These are phyloP conservation scores for Malus hybrid DNA, from an alignment of 331 rosid species.

Conservation along the genomic window DNA sequence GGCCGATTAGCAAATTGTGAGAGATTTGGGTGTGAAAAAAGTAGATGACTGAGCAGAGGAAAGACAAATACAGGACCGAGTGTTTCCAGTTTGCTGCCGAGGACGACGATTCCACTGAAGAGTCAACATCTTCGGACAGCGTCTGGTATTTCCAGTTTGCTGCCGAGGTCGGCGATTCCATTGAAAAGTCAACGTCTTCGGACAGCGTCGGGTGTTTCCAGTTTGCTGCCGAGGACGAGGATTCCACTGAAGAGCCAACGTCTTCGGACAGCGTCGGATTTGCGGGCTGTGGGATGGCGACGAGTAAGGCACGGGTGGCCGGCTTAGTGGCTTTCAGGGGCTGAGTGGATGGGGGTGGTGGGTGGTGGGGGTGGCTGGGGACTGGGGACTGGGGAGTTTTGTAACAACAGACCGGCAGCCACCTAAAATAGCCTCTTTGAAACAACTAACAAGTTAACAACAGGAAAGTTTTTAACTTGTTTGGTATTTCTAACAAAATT, in stretches of 20 bases:
- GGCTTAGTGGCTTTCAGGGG: too few species aligned
- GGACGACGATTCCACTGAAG: not conserved
- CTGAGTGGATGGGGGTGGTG: too few species aligned
- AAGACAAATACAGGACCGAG: conserved; percentile 32
- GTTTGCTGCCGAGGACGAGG: conserved; percentile 1
- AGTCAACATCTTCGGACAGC: not conserved
- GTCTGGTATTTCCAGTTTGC: conserved; percentile 26
- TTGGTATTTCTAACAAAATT: too few species aligned
- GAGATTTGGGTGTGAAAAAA: conserved; percentile 25
- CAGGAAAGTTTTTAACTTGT: too few species aligned
- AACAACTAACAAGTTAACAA: too few species aligned
- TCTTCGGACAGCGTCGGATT: not conserved
- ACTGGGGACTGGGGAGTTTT: too few species aligned
- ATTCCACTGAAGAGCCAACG: not conserved
- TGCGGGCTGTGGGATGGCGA: too few species aligned
- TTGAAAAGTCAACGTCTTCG: not conserved
- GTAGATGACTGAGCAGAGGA: conserved; percentile 23
- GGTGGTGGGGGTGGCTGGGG: too few species aligned
- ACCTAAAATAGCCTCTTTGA: too few species aligned
- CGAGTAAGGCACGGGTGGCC: too few species aligned
- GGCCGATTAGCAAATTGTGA: conserved; percentile 27
- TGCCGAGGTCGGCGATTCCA: not conserved
- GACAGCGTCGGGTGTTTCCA: conserved; percentile 17
- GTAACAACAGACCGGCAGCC: too few species aligned
- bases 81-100: conserved; percentile 27